Evolutionary conservation across 2,329 filamentous ascomycete species (phyloP).

Genomic region (Neocucurbitaria cava): DNA sequence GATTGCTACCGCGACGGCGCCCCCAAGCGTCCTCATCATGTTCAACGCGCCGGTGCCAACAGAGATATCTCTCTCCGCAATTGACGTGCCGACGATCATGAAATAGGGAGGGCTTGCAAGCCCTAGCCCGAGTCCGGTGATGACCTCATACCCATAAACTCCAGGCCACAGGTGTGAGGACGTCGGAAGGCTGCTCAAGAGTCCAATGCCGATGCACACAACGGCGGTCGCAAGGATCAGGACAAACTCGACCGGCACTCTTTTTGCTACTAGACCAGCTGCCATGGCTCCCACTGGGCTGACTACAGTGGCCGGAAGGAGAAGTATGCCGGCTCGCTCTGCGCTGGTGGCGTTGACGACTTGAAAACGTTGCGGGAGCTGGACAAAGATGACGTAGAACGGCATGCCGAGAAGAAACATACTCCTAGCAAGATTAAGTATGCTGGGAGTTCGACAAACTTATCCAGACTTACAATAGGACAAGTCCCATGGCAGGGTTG

Average conservation of each 20-base stretch:
- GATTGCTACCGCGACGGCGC: slow-evolving; percentile 40
- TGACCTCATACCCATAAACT: slow-evolving; percentile 39
- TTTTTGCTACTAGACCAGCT: slow-evolving; percentile 27
- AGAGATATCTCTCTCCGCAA: slow-evolving; percentile 33
- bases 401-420: slow-evolving; percentile 40
- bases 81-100: slow-evolving; percentile 30
- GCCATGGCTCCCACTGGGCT: slow-evolving; percentile 39
- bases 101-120: slow-evolving; percentile 36
- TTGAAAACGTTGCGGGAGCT: slow-evolving; percentile 44
- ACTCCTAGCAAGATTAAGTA: slow-evolving; percentile 16
- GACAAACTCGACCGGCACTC: slow-evolving; percentile 27
- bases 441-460: background rate
- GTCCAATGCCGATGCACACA: slow-evolving; percentile 32
- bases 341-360: slow-evolving; percentile 39
- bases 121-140: slow-evolving; percentile 37
- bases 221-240: slow-evolving; percentile 27
- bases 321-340: slow-evolving; percentile 38
- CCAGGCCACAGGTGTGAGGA: slow-evolving; percentile 21
- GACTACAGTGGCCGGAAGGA: slow-evolving; percentile 35
- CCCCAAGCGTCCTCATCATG: slow-evolving; percentile 42
- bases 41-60: slow-evolving; percentile 41
- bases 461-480: slow-evolving; percentile 24
- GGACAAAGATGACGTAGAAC: slow-evolving; percentile 37
- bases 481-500: slow-evolving; percentile 29
- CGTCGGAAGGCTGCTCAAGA: slow-evolving; percentile 35